A percentile compares a stretch with the other conserved stretches of the same genome.
These are phyloP conservation scores for Astrothelium macrocarpum DNA, from an alignment of 495 filamentous ascomycete species.

Conservation along the genomic window DNA sequence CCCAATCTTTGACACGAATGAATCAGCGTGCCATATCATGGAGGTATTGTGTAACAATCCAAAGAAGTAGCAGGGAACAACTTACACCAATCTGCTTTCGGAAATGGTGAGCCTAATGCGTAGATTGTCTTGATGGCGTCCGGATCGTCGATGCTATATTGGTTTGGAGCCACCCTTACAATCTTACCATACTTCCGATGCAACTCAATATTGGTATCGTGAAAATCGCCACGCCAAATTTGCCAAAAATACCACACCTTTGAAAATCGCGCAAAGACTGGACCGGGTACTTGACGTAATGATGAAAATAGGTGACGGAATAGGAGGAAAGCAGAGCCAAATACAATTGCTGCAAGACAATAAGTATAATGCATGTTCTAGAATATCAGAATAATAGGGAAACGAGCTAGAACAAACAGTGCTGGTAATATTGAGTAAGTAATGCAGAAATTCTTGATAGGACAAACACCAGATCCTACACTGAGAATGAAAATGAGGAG, in stretches of 20 bases:
- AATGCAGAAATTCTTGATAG: too few species aligned
- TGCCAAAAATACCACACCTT: constrained; percentile 46
- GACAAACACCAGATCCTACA: too few species aligned
- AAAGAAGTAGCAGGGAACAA: too few species aligned
- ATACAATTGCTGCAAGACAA: not conserved
- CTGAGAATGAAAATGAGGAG: too few species aligned
- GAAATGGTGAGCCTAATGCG: constrained; percentile 21
- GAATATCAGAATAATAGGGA: not conserved
- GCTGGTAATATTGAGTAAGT: too few species aligned
- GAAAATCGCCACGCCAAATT: constrained; percentile 36
- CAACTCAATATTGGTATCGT: constrained; percentile 38
- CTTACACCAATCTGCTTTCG: constrained; percentile 17
- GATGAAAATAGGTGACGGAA: constrained; percentile 8
- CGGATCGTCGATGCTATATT: constrained; percentile 41
- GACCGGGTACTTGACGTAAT: constrained; percentile 17
- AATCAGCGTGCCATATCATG: not conserved
- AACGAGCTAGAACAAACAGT: too few species aligned
- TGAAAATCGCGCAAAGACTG: constrained; percentile 32
- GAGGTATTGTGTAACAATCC: not conserved
- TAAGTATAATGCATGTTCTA: not conserved
- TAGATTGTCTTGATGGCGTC: constrained; percentile 40
- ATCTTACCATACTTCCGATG: constrained; percentile 37
- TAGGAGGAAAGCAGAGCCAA: not conserved
- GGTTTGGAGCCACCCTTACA: constrained; percentile 42
- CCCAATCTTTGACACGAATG: not conserved